Percentiles rank a stretch among this genome's conserved stretches.
phyloP scores from a whole-genome alignment of 2,329 filamentous ascomycete genomes.

The Beauveria rudraprayagi region DNA sequence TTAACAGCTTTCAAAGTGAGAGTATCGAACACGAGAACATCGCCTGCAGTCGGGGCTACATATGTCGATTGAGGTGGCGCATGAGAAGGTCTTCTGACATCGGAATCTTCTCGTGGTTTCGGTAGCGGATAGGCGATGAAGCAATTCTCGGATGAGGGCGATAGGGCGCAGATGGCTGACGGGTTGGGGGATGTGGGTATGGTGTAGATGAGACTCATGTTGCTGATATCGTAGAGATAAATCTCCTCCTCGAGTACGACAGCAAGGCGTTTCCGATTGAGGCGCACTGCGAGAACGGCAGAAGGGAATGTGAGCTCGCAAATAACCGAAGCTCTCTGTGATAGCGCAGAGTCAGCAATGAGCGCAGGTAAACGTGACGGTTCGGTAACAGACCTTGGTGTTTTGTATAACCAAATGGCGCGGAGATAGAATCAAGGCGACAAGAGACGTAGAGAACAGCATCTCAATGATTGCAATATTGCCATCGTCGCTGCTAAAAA shows the following conservation, averaged over 20 bases:
- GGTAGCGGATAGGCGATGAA: conserved; percentile 92
- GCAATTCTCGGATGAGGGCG: conserved; percentile 90
- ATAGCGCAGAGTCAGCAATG: conserved; percentile 14
- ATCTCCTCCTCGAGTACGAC: conserved; percentile 94
- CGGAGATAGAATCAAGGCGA: conserved; percentile 86
- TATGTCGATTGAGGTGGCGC: conserved; percentile 74
- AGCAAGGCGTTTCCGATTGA: conserved; percentile 89
- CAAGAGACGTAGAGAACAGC: conserved; percentile 95
- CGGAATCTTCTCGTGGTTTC: conserved; percentile 54
- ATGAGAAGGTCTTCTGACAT: conserved; percentile 61
- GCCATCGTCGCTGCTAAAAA: conserved; percentile 87
- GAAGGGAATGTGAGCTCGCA: conserved; percentile 98
- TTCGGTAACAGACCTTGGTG: conserved; percentile 62
- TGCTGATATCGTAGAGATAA: conserved; percentile 97
- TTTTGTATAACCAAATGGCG: conserved; percentile 93
- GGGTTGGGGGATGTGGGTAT: conserved; percentile 93
- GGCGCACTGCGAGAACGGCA: conserved; percentile 84
- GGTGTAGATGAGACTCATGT: conserved; percentile 90
- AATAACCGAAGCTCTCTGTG: conserved; percentile 66
- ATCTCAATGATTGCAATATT: conserved; percentile 97
- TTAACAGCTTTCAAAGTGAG: conserved; percentile 86
- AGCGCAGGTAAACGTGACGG: neutral
- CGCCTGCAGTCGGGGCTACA: conserved; percentile 76
- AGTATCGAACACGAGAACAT: conserved; percentile 89
- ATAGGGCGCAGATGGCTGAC: conserved; percentile 82